A percentile compares a stretch with the other conserved stretches of the same genome.
phyloP scores from a whole-genome alignment of 208 protist genomes.

The Trypanosoma scelopori region DNA sequence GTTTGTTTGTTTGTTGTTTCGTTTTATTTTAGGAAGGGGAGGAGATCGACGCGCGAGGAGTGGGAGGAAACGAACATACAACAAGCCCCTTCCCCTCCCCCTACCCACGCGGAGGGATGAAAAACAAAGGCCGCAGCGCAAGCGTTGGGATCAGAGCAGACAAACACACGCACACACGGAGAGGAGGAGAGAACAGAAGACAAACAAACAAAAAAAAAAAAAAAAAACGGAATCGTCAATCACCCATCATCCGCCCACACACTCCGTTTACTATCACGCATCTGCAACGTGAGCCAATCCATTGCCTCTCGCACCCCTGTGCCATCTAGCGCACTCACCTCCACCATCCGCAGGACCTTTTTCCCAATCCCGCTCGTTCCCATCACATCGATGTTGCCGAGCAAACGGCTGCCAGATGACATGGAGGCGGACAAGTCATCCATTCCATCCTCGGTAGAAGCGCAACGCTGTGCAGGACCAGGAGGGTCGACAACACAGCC shows the following conservation, averaged over 20 bases:
- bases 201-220: no score
- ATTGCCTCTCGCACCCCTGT: slow-evolving; percentile 53
- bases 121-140: no score
- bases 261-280: slow-evolving; percentile 30
- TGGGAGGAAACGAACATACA: not conserved
- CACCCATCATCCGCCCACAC: not conserved
- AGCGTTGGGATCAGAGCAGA: no score
- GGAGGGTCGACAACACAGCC: not conserved
- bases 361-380: slow-evolving; percentile 69
- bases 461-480: not conserved
- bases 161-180: not conserved
- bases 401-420: not conserved
- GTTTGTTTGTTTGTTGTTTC: no score
- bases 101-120: no score
- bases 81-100: no score
- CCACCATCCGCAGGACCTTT: slow-evolving; percentile 39
- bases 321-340: slow-evolving; percentile 58
- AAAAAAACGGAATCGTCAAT: not conserved
- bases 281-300: slow-evolving; percentile 77
- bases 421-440: not conserved
- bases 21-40: no score
- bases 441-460: not conserved
- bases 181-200: not conserved
- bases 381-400: not conserved
- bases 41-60: not conserved